A percentile compares a stretch with the other conserved stretches of the same genome.
Conservation (phyloP, 1,284 basidiomycete genomes). For the Ceratobasidium papillatum region DNA sequence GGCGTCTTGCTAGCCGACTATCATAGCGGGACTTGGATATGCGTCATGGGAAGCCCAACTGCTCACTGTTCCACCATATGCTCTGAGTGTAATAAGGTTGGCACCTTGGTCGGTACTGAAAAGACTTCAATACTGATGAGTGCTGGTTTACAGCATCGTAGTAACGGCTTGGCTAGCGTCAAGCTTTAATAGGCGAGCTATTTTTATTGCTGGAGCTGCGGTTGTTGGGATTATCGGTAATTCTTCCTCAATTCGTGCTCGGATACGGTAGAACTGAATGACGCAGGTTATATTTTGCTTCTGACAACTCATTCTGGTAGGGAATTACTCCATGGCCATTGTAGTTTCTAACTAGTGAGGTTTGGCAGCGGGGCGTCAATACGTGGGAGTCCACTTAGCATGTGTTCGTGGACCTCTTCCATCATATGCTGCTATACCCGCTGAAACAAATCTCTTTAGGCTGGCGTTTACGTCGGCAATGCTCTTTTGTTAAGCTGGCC, state of each 20-base stretch:
- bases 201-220: conserved; percentile 66
- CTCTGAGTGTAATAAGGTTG: conserved; percentile 56
- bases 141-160: conserved; percentile 46
- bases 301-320: conserved; percentile 61
- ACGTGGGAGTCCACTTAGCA: conserved; percentile 68
- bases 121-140: background rate
- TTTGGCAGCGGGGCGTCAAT: conserved; percentile 61
- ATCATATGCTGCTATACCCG: background rate
- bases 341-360: conserved; percentile 29
- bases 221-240: conserved; percentile 64
- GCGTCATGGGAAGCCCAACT: conserved; percentile 68
- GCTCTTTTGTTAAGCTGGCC: conserved; percentile 63
- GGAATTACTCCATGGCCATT: conserved; percentile 43
- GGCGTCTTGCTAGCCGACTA: conserved; percentile 59
- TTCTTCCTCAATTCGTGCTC: conserved; percentile 40
- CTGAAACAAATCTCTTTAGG: conserved; percentile 49
- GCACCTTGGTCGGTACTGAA: background rate
- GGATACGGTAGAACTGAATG: background rate
- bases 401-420: conserved; percentile 5
- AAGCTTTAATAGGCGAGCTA: conserved; percentile 59
- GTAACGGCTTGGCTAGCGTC: conserved; percentile 62
- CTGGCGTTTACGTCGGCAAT: conserved; percentile 70
- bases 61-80: conserved; percentile 69
- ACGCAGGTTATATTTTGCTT: conserved; percentile 67
- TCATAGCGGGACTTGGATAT: conserved; percentile 67